Evolutionary conservation across 768 basidiomycete species (phyloP).

Genomic region (Trichaptum fuscoviolaceum): DNA sequence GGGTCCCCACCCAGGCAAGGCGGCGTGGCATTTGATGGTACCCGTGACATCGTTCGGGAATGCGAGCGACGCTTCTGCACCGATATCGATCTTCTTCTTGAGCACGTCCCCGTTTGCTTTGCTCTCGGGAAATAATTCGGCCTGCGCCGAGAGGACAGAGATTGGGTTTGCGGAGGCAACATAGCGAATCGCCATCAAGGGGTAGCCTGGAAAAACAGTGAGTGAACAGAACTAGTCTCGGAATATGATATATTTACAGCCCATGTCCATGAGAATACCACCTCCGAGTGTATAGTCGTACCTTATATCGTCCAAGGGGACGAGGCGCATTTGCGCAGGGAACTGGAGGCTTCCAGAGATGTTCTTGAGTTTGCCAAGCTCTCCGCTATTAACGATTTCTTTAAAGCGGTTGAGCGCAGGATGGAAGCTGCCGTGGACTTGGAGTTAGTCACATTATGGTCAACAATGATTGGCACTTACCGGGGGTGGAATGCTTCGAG

Average conservation of each 20-base stretch:
- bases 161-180: constrained; percentile 38
- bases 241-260: constrained; percentile 9
- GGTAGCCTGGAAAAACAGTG: constrained; percentile 33
- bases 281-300: constrained; percentile 20
- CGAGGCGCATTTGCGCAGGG: constrained; percentile 17
- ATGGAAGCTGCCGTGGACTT: constrained; percentile 54
- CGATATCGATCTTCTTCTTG: constrained; percentile 31
- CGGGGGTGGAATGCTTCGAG: constrained; percentile 26
- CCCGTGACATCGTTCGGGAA: constrained; percentile 24
- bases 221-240: background rate
- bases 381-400: constrained; percentile 47
- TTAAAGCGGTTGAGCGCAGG: constrained; percentile 51
- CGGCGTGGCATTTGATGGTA: constrained; percentile 30
- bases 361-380: constrained; percentile 46
- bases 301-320: constrained; percentile 16
- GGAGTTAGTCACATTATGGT: background rate
- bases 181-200: constrained; percentile 43
- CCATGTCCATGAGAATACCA: constrained; percentile 22
- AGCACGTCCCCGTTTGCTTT: background rate
- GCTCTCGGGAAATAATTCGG: constrained; percentile 24
- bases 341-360: constrained; percentile 35
- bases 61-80: constrained; percentile 36
- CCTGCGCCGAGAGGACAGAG: constrained; percentile 34
- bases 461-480: constrained; percentile 7
- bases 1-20: constrained; percentile 16